phyloP scores from a whole-genome alignment of 306 rosid species.

The Cucurbita maxima region DNA sequence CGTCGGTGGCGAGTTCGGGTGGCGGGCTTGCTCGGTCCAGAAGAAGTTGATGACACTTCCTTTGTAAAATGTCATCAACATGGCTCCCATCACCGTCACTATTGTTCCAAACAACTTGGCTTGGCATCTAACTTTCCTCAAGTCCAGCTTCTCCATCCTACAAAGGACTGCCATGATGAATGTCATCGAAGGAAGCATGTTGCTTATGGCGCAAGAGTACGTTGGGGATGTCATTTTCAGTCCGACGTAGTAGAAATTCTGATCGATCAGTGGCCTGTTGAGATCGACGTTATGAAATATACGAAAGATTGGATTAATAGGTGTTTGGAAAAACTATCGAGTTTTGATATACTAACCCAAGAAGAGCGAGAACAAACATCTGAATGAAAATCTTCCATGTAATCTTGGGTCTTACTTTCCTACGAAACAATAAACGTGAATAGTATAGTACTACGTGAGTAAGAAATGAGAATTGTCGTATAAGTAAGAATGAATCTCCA shows the following conservation, averaged over 20 bases:
- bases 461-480: not conserved
- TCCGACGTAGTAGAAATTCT: constrained; percentile 74
- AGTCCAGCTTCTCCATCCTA: constrained; percentile 73
- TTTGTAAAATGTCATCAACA: constrained; percentile 87
- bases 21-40: constrained; percentile 32
- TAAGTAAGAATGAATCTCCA: not conserved
- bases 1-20: constrained; percentile 17
- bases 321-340: not conserved
- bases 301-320: not conserved
- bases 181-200: constrained; percentile 87
- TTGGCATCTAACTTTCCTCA: constrained; percentile 41
- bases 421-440: not conserved
- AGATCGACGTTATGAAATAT: not conserved
- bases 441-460: not conserved
- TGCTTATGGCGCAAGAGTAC: constrained; percentile 77
- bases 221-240: constrained; percentile 79
- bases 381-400: constrained; percentile 53
- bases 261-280: constrained; percentile 81
- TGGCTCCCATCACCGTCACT: constrained; percentile 72
- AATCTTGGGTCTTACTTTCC: constrained; percentile 77
- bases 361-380: constrained; percentile 67
- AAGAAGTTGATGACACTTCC: constrained; percentile 54
- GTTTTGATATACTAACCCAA: constrained; percentile 44
- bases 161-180: constrained; percentile 71
- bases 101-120: constrained; percentile 75